Conservation (phyloP, 768 basidiomycete species). For the Leccinum ochraceum region DNA sequence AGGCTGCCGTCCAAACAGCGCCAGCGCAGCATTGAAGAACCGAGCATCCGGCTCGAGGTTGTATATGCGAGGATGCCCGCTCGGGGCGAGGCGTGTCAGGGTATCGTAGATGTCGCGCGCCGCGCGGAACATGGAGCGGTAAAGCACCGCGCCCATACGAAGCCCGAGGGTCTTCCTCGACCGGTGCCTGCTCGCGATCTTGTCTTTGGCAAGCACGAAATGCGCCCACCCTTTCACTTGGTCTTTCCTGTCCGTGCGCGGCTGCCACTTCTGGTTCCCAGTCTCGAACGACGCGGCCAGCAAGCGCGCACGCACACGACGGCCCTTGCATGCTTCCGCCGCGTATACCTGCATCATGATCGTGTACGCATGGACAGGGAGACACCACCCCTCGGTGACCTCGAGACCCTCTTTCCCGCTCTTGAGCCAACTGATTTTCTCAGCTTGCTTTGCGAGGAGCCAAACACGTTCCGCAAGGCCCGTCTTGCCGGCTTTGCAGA, state of each 20-base stretch:
- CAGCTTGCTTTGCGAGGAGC: constrained; percentile 58
- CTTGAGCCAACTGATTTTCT: constrained; percentile 50
- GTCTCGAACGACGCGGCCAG: constrained; percentile 1
- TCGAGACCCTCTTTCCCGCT: constrained; percentile 23
- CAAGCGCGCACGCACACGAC: constrained; percentile 15
- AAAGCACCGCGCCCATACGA: constrained; percentile 34
- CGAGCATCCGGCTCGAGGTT: no score
- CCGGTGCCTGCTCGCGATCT: constrained; percentile 20
- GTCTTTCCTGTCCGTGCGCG: constrained; percentile 14
- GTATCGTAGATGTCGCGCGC: constrained; percentile 30
- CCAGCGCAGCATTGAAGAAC: constrained; percentile 62
- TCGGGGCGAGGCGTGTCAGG: constrained; percentile 22
- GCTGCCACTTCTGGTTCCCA: constrained; percentile 19
- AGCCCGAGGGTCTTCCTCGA: constrained; percentile 32
- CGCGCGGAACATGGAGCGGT: constrained; percentile 38
- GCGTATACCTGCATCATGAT: constrained; percentile 67
- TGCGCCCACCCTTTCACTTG: constrained; percentile 39
- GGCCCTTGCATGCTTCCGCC: constrained; percentile 39
- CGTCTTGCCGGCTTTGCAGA: constrained; percentile 54
- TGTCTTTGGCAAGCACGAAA: constrained; percentile 29
- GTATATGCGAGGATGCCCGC: constrained; percentile 24
- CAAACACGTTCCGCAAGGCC: constrained; percentile 66
- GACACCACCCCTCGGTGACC: constrained; percentile 53
- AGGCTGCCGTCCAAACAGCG: constrained; percentile 39
- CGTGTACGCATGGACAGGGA: constrained; percentile 70